Conservation (phyloP, 805 yeast species). For the Ogataea dorogensis region DNA sequence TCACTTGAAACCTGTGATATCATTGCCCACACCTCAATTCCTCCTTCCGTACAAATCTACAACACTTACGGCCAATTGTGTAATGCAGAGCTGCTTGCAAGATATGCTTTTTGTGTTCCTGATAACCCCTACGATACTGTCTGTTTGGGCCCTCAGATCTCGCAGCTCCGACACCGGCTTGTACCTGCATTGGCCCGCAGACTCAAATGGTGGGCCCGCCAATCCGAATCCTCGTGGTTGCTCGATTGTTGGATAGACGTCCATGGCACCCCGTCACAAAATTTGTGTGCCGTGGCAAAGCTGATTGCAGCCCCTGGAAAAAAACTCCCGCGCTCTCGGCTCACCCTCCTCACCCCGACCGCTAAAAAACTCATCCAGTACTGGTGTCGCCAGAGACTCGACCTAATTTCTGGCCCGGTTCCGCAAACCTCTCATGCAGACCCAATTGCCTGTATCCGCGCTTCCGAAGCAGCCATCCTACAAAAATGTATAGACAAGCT, state of each 20-base stretch:
- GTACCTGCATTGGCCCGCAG: constrained; percentile 7
- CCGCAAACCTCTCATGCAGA: background rate
- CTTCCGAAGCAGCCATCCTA: constrained; percentile 2
- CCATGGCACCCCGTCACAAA: constrained; percentile 44
- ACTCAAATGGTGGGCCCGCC: constrained; percentile 7
- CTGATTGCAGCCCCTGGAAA: constrained; percentile 28
- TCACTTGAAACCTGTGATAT: constrained; percentile 67
- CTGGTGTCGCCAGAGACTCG: constrained; percentile 11
- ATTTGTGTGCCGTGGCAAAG: constrained; percentile 43
- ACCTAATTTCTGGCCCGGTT: background rate
- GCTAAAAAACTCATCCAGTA: constrained; percentile 8
- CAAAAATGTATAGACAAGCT: constrained; percentile 3
- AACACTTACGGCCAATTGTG: constrained; percentile 80
- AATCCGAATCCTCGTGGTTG: constrained; percentile 21
- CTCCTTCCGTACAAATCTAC: constrained; percentile 59
- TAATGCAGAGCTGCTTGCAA: constrained; percentile 62
- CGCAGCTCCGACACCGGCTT: constrained; percentile 10
- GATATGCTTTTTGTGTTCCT: constrained; percentile 73
- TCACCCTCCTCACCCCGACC: constrained; percentile 4
- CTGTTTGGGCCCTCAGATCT: constrained; percentile 50
- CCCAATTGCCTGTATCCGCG: constrained; percentile 2
- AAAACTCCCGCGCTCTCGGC: constrained; percentile 1
- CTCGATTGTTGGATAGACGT: constrained; percentile 39
- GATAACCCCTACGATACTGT: constrained; percentile 56
- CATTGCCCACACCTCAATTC: constrained; percentile 43